Percentiles rank a stretch among this genome's conserved stretches.
Evolutionary conservation across 331 rosid species (phyloP).

Genomic region (Acacia pycnantha): DNA sequence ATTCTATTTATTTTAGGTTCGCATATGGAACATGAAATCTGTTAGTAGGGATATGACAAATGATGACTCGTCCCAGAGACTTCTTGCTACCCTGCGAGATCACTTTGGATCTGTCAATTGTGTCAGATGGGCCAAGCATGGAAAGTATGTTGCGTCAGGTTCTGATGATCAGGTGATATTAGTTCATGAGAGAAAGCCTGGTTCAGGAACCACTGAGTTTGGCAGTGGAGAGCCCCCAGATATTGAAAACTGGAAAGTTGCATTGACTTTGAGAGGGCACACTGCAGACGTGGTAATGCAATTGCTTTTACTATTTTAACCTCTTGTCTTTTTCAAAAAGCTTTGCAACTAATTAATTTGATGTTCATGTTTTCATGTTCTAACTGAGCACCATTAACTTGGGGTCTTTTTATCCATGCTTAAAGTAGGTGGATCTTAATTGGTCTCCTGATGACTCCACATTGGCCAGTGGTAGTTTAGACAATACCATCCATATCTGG

Average conservation of each 20-base stretch:
- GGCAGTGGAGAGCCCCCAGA: constrained; percentile 99
- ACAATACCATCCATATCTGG: constrained; percentile 94
- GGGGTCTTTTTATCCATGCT: constrained; percentile 63
- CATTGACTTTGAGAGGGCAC: constrained; percentile 94
- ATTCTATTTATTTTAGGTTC: constrained; percentile 59
- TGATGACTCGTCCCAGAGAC: constrained; percentile 74
- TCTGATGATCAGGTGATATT: constrained; percentile 96
- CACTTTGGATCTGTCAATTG: constrained; percentile 98
- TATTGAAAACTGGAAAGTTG: constrained; percentile 97
- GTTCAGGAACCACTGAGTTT: constrained; percentile 97
- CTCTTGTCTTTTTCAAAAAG: constrained; percentile 1
- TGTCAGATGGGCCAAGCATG: constrained; percentile 98
- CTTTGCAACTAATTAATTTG: background rate
- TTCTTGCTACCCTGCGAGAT: constrained; percentile 95
- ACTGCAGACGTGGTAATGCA: constrained; percentile 97
- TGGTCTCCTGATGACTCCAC: constrained; percentile 98
- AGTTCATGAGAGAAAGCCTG: constrained; percentile 96
- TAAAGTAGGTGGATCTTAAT: constrained; percentile 99
- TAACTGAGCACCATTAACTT: constrained; percentile 48
- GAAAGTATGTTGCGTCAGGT: constrained; percentile 88
- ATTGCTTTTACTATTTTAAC: constrained; percentile 38
- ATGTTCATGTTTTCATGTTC: constrained; percentile 15
- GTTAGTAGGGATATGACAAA: constrained; percentile 57
- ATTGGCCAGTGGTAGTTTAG: constrained; percentile 97
- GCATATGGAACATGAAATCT: constrained; percentile 97